Evolutionary conservation across 202 grass and related monocot genomes (phyloP).

Genomic region (Brachypodium distachyon): DNA sequence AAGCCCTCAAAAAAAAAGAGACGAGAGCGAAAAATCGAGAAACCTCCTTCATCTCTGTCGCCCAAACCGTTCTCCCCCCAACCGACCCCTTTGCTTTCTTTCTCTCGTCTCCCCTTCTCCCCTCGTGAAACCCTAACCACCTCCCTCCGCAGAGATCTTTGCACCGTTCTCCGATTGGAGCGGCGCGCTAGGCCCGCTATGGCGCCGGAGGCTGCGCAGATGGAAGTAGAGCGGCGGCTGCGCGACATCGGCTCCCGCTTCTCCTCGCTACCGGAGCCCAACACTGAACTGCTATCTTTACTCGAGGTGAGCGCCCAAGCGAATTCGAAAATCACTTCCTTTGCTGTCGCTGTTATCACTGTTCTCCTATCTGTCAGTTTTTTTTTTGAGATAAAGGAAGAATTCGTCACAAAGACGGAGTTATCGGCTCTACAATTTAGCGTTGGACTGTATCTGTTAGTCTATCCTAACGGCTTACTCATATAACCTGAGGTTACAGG

Average conservation of each 20-base stretch:
- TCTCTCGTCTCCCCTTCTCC: background rate
- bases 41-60: background rate
- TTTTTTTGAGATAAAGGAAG: background rate
- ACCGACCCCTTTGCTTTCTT: background rate
- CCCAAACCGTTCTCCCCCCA: background rate
- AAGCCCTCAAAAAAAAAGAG: background rate
- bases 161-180: background rate
- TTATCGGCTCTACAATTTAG: background rate
- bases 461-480: background rate
- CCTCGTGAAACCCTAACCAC: conserved; percentile 24
- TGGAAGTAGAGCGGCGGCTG: conserved; percentile 43
- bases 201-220: conserved; percentile 11
- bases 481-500: background rate
- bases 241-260: conserved; percentile 45
- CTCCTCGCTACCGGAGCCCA: conserved; percentile 16
- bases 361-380: background rate
- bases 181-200: background rate
- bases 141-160: background rate
- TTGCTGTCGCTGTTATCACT: background rate
- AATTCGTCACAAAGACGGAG: background rate
- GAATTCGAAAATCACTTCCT: background rate
- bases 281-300: conserved; percentile 32
- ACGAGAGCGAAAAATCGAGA: background rate
- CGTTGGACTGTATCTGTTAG: background rate
- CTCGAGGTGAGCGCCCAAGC: conserved; percentile 43